Evolutionary conservation across 2,329 filamentous ascomycete genomes (phyloP).

Genomic region (Plectosphaerella plurivora): DNA sequence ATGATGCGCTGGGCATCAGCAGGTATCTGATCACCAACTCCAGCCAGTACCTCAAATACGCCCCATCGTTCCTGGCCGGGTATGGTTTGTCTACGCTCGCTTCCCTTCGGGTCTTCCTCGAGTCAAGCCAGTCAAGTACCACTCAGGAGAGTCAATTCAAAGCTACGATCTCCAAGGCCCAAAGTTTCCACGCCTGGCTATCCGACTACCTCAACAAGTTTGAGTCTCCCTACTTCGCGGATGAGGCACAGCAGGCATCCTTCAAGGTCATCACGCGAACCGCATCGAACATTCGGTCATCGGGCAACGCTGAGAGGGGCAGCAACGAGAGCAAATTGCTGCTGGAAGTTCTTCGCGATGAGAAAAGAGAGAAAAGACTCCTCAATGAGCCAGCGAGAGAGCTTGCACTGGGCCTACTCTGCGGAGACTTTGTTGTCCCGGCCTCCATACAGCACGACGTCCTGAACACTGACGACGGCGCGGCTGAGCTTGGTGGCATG

Average conservation of each 20-base stretch:
- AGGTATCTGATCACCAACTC: conserved; percentile 77
- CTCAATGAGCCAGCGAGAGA: conserved; percentile 67
- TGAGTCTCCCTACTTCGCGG: conserved; percentile 46
- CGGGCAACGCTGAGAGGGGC: conserved; percentile 64
- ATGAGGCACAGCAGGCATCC: conserved; percentile 43
- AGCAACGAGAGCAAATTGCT: conserved; percentile 78
- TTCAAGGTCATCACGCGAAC: conserved; percentile 66
- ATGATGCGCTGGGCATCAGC: conserved; percentile 82
- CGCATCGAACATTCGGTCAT: conserved; percentile 61
- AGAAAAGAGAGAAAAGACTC: conserved; percentile 54
- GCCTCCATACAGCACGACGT: conserved; percentile 55
- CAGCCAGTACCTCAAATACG: conserved; percentile 54
- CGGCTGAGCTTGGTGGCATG: conserved; percentile 56
- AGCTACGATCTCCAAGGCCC: conserved; percentile 70
- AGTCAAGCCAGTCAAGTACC: conserved; percentile 70
- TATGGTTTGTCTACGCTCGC: conserved; percentile 75
- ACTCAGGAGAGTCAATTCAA: conserved; percentile 82
- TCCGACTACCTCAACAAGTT: conserved; percentile 63
- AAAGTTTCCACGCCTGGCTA: conserved; percentile 76
- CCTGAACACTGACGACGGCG: conserved; percentile 61
- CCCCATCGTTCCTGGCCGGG: conserved; percentile 75
- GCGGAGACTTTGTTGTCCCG: conserved; percentile 66
- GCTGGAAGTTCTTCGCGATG: conserved; percentile 74
- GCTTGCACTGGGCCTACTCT: conserved; percentile 69
- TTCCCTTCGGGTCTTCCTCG: conserved; percentile 71